Percentiles rank a stretch among this genome's conserved stretches.
Evolutionary conservation across 2,329 filamentous ascomycete genomes (phyloP).

Genomic region (Fusarium armeniacum): DNA sequence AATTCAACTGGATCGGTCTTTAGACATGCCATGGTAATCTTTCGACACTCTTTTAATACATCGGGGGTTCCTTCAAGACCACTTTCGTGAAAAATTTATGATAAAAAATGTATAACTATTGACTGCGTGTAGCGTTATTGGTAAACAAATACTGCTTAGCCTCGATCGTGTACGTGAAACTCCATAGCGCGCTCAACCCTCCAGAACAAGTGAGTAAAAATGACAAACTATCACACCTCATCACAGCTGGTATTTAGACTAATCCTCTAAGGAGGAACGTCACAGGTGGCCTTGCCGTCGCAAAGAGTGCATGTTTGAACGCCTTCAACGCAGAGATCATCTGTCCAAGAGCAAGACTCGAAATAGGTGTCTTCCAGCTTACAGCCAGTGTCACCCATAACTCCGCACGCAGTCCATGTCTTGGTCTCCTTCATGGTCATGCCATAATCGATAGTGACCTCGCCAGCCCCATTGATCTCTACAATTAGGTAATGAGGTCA

Average conservation of each 20-base stretch:
- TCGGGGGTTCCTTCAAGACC: too few relatives aligned
- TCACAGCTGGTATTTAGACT: background rate
- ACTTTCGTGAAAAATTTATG: too few relatives aligned
- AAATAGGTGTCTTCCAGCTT: background rate
- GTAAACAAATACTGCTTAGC: too few relatives aligned
- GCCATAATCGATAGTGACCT: background rate
- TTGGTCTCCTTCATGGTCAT: background rate
- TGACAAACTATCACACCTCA: too few relatives aligned
- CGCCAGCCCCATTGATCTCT: background rate
- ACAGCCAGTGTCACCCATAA: background rate
- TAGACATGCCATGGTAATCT: too few relatives aligned
- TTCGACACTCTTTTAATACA: too few relatives aligned
- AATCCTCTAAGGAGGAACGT: background rate
- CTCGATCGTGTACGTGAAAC: too few relatives aligned
- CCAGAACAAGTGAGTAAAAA: too few relatives aligned
- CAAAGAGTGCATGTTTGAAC: background rate
- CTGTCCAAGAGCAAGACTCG: constrained; percentile 2
- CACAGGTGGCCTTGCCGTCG: constrained; percentile 1
- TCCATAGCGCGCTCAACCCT: too few relatives aligned
- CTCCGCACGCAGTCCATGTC: background rate
- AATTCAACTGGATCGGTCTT: too few relatives aligned
- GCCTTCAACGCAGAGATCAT: background rate
- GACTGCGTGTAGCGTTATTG: too few relatives aligned
- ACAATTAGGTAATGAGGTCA: background rate
- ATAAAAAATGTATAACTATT: too few relatives aligned